Evolutionary conservation across 2,329 filamentous ascomycete species (phyloP).

Genomic region (Esteya vermicola): DNA sequence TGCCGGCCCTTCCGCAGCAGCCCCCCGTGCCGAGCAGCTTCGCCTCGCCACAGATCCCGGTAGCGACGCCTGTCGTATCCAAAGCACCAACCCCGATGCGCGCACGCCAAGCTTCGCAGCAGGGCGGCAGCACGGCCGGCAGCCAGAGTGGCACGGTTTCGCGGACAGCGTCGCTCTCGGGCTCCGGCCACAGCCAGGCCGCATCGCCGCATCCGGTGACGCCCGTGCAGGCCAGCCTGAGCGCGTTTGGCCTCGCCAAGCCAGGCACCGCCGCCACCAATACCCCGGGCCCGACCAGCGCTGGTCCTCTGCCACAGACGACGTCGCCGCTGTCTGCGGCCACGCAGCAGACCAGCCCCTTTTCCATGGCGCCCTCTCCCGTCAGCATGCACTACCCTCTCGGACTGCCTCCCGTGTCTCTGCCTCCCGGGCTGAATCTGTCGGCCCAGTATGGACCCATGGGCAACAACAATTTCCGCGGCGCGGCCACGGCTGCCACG

Average conservation of each 20-base stretch:
- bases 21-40: slow-evolving; percentile 34
- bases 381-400: slow-evolving; percentile 25
- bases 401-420: slow-evolving; percentile 16
- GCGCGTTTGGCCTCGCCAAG: slow-evolving; percentile 43
- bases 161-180: slow-evolving; percentile 48
- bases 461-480: slow-evolving; percentile 1
- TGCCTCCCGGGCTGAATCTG: slow-evolving; percentile 5
- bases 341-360: slow-evolving; percentile 30
- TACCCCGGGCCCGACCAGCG: slow-evolving; percentile 2
- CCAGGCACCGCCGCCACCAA: slow-evolving; percentile 3
- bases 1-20: slow-evolving; percentile 45
- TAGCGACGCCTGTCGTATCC: slow-evolving; percentile 67
- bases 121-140: slow-evolving; percentile 53
- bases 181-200: slow-evolving; percentile 37
- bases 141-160: slow-evolving; percentile 44
- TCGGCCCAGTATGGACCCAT: slow-evolving; percentile 2
- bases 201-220: slow-evolving; percentile 46
- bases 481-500: slow-evolving; percentile 15
- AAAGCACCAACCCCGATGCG: slow-evolving; percentile 73
- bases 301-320: neutral
- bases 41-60: slow-evolving; percentile 64
- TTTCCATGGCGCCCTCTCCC: slow-evolving; percentile 24
- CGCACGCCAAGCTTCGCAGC: slow-evolving; percentile 64
- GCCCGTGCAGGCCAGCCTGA: slow-evolving; percentile 51
- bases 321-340: slow-evolving; percentile 2